A percentile compares a stretch with the other conserved stretches of the same genome.
Evolutionary conservation across 805 yeast species (phyloP).

Genomic region (Zygotorulaspora danielsina): DNA sequence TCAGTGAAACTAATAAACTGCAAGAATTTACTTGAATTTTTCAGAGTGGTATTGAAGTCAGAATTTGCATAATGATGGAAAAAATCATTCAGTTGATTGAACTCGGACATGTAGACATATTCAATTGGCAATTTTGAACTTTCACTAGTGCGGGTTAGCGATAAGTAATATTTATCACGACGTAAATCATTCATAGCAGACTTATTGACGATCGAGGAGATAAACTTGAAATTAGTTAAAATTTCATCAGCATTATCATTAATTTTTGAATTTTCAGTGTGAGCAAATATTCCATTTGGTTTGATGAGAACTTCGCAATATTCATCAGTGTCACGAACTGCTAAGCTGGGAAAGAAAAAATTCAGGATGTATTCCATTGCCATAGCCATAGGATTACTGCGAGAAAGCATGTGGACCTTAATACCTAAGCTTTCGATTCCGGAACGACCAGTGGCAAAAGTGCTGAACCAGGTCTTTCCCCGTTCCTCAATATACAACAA

Average conservation of each 20-base stretch:
- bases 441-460: constrained; percentile 86
- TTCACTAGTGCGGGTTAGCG: constrained; percentile 79
- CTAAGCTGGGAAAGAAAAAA: constrained; percentile 51
- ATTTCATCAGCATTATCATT: constrained; percentile 38
- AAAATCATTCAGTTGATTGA: constrained; percentile 69
- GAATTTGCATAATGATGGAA: constrained; percentile 43
- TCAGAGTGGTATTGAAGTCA: constrained; percentile 45
- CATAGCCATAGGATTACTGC: constrained; percentile 75
- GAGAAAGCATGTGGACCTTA: constrained; percentile 61
- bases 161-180: constrained; percentile 71
- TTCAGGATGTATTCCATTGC: constrained; percentile 58
- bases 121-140: constrained; percentile 63
- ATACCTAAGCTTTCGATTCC: constrained; percentile 62
- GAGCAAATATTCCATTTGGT: constrained; percentile 39
- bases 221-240: constrained; percentile 53
- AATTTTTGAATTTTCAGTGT: constrained; percentile 24
- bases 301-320: constrained; percentile 53
- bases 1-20: constrained; percentile 79
- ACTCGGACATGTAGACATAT: constrained; percentile 86
- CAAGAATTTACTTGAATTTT: constrained; percentile 44
- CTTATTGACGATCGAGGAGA: constrained; percentile 83
- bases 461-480: constrained; percentile 38
- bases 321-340: constrained; percentile 52
- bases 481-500: constrained; percentile 38
- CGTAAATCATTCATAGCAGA: constrained; percentile 73